Conservation (phyloP, 2,329 filamentous ascomycete genomes). For the Aspergillus brunneoviolaceus region DNA sequence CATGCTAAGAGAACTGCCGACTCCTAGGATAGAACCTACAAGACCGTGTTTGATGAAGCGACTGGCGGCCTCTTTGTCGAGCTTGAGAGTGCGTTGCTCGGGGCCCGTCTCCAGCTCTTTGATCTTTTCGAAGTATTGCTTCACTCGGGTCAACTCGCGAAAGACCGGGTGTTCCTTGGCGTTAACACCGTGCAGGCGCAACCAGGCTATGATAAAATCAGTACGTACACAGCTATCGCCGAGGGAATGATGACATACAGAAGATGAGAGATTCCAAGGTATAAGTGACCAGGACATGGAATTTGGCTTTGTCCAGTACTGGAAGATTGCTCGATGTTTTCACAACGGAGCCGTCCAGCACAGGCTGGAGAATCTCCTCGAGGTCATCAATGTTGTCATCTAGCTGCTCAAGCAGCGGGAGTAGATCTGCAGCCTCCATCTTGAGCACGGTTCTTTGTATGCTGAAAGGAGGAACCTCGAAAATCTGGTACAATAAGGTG, state of each 20-base stretch:
- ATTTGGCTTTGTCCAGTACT: constrained; percentile 91
- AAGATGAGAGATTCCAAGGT: constrained; percentile 88
- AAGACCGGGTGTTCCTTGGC: constrained; percentile 84
- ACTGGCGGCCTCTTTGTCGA: constrained; percentile 74
- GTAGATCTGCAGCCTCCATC: constrained; percentile 61
- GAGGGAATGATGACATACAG: constrained; percentile 52
- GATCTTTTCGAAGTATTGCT: constrained; percentile 91
- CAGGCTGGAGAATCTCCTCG: constrained; percentile 70
- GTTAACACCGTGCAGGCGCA: constrained; percentile 76
- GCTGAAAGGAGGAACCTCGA: neutral
- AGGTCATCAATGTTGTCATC: constrained; percentile 77
- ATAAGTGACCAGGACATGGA: constrained; percentile 85
- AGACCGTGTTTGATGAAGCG: constrained; percentile 81
- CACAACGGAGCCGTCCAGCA: constrained; percentile 64
- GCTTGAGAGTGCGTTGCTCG: constrained; percentile 56
- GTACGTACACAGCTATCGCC: constrained; percentile 7
- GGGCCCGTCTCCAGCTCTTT: constrained; percentile 68
- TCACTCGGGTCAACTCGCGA: constrained; percentile 79
- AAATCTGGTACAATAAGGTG: constrained; percentile 8
- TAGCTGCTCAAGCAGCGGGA: constrained; percentile 69
- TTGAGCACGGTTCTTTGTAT: constrained; percentile 9
- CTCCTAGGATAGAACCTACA: constrained; percentile 46
- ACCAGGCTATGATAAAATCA: constrained; percentile 55
- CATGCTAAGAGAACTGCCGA: constrained; percentile 1
- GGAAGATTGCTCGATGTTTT: constrained; percentile 75